Base-by-base conservation (phyloP, 2,329 filamentous ascomycete genomes). In the Ciborinia camelliae region DNA sequence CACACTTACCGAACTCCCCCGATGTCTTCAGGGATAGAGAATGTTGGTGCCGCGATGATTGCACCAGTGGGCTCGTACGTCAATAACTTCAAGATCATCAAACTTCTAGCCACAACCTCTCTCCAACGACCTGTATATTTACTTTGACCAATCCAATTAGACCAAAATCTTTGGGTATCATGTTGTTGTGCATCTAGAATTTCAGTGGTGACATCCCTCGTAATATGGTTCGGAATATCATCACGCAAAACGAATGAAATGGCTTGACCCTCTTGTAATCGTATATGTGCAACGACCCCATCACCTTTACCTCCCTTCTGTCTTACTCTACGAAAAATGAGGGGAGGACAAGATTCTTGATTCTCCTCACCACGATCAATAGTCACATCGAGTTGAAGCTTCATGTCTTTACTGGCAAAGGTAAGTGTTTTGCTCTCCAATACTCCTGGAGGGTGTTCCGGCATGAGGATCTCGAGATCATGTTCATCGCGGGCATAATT, bases 61-160 rank as follows among this genome's bases (percentile, higher is more conserved):
- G 90, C 90, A 2, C 90, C 90, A 0, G 89, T 92, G 0, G 89
- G 90, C 72, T 92, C 90, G 70, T 88, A 92, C 0, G 89, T 92
- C 70, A 92, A 80, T 76, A 92, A 81, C 76, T 92, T 92, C 52
- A 92, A 76, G 62, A 91, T 86, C 79, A 92, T 84, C 59, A 92
- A 77, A 72, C 89, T 91, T 63, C 90, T 81, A 32, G 82, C 81
- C 7, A 92, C 87, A 3, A 90, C 86, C 75, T 92, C 89, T 62
- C 87, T 81, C 84, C 89, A 92, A 41, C 86, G 83, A 6, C 90
- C 90, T 65, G 84, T 86, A 75, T 91, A 92, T 68, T 82, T 86
- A 75, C 85, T 88, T 73, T 87, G 85, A 7, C 82, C 81, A 62
- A 91, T 89, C 86, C 89, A 93, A 70, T 86, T 85, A 69, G 82